phyloP scores from a whole-genome alignment of 139 green algal species.

The Chlamydomonas asymmetrica region DNA sequence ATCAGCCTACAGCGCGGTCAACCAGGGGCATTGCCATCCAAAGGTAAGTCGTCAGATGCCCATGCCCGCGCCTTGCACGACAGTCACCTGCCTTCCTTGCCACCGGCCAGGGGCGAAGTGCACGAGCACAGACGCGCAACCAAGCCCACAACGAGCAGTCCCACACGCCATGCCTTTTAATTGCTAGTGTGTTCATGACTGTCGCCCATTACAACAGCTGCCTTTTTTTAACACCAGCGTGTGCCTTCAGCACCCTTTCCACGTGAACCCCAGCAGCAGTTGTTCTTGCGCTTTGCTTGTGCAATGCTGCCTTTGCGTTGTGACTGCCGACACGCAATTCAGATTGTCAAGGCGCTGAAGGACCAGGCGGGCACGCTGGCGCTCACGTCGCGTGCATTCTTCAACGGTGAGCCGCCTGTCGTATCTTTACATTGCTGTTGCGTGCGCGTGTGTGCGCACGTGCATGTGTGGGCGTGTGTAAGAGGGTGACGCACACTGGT shows the following conservation, averaged over 20 bases:
- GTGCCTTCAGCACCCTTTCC: no score
- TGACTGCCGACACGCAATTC: no score
- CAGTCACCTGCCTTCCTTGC: neutral
- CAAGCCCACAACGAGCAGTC: neutral
- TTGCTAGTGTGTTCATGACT: neutral
- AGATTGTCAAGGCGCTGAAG: constrained; percentile 88
- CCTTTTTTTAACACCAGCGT: neutral
- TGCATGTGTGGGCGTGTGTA: no score
- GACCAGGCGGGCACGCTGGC: constrained; percentile 83
- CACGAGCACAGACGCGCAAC: no score
- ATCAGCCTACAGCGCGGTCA: constrained; percentile 90
- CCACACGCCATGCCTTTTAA: no score
- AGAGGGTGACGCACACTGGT: no score
- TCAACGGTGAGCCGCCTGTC: constrained; percentile 69
- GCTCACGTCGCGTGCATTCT: constrained; percentile 95
- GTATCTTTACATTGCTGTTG: neutral
- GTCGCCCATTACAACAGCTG: neutral
- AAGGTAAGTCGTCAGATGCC: constrained; percentile 54
- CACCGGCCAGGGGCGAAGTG: no score
- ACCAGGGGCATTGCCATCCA: constrained; percentile 96
- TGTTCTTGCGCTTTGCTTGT: no score
- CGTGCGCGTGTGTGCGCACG: neutral
- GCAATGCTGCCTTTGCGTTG: neutral
- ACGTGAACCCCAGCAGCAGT: no score
- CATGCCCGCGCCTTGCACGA: neutral